Base-by-base conservation (phyloP, 495 filamentous ascomycete species). In the Podospora anserina region DNA sequence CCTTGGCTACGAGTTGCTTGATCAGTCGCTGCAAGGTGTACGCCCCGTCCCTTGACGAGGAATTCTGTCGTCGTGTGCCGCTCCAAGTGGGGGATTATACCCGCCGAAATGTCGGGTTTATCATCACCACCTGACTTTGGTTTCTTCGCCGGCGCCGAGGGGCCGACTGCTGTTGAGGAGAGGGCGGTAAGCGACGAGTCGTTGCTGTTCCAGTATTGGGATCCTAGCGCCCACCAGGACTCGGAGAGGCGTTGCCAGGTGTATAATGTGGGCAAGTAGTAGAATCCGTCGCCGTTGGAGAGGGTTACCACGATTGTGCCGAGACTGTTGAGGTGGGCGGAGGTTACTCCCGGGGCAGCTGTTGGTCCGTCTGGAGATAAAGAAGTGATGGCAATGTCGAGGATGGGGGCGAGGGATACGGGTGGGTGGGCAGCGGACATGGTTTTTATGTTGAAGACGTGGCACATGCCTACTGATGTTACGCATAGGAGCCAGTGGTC, bases 131-230 rank as follows among this genome's bases (percentile, higher is more conserved):
- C 5, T 5, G 34, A 11, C 11, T 39, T 32, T 1, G 30, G 26
- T 79, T 57, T 80, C 59, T 69, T 71, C 34, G 79, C 78, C 58
- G 74, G 16, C 18, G 44, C 27, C 0, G 63, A 70, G 18, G 85
- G 80, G 2, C 85, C 86, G 19, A 86, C 83, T 20, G 87, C 88
- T 9, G 89, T 88, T 0, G 91, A 87, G 61, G 92, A 89, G 7
- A 96, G 76, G 63, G 92, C 91, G 67, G 90, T 87, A 30, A 93
- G 85, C 0, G 92, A 91, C 15, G 90, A 88, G 69, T 94, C 94
- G 49, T 92, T 93, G n/a, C 91, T 92, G 78, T 97, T 97, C 95
- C 96, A 98, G 77, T 98, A 98, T 77, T 98, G 95, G 75, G 91
- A 94, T 26, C 94, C 94, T 0, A 97, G 92, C 2, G 95, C 94